Evolutionary conservation across 805 yeast genomes (phyloP), one percentile per base, ranked within the genome.

Genomic region (Starmerella apis): DNA sequence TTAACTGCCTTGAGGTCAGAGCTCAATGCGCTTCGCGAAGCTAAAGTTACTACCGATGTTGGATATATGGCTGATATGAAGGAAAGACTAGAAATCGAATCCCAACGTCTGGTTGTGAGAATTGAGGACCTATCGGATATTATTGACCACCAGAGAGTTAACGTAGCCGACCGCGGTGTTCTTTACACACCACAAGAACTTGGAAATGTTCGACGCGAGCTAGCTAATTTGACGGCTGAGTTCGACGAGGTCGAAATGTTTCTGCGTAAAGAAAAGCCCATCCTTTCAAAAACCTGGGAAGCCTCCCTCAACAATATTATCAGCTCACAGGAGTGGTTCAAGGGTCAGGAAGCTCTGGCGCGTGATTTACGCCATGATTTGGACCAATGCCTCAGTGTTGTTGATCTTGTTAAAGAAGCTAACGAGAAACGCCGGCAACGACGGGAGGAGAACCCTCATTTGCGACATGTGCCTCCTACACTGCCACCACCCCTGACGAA

Each of bases 231-330:
- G 0, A 74, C 75, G 49, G 43, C 59, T 0, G 74, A 75, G 16
- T 70, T 90, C 38, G 65, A 65, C 1, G 65, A 65, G 2, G 75
- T 87, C 74, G 71, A 74, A n/a, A 67, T 67, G 4, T 86, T 77
- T 60, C 80, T 92, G 35, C 60, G 65, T 1, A 69, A 71, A 4
- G 97, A 87, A 61, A 83, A 83, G 56, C 81, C 87, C 6, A 79
- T 78, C 28, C 87, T 97, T 95, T 84, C 85, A 62, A 77, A 77
- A 57, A 81, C 86, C 8, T 90, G 98, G 96, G 96, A 88, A 62
- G 70, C 81, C 4, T 96, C 87, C 62, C 73, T 92, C 49, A 92
- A 86, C 53, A 81, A 81, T 32, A 90, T 92, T 13, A 83, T 95
- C 56, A 95, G 86, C 60, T 96, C 88, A 61, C 97, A 92, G 64